Percentiles rank a stretch among this genome's conserved stretches.
These are phyloP conservation scores for Cyberlindnera saturnus DNA, from an alignment of 805 yeast genomes.

Conservation along the genomic window DNA sequence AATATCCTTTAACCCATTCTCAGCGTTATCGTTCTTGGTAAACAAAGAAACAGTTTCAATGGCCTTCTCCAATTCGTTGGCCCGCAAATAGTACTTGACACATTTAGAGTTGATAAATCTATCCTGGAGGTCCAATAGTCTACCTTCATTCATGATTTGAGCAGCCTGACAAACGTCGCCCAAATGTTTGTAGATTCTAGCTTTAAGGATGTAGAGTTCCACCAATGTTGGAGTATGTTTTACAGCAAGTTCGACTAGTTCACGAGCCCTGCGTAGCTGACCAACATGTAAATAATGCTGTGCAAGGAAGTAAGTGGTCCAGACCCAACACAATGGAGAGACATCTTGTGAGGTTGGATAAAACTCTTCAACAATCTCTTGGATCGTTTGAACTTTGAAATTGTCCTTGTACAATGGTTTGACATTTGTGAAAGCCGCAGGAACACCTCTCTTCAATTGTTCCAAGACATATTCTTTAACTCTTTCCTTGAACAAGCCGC, in stretches of 20 bases:
- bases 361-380: constrained; percentile 47
- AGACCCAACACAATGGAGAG: constrained; percentile 36
- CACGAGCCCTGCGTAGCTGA: constrained; percentile 48
- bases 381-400: constrained; percentile 34
- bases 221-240: constrained; percentile 77
- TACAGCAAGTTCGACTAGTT: constrained; percentile 55
- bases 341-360: constrained; percentile 24
- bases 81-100: constrained; percentile 75
- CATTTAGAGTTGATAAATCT: constrained; percentile 86
- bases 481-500: constrained; percentile 42
- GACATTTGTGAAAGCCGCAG: constrained; percentile 81
- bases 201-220: constrained; percentile 76
- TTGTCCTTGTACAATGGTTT: constrained; percentile 64
- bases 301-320: constrained; percentile 75
- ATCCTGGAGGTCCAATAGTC: constrained; percentile 79
- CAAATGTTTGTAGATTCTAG: constrained; percentile 68
- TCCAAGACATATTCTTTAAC: constrained; percentile 49
- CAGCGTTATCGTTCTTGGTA: constrained; percentile 75
- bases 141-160: constrained; percentile 59
- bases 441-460: constrained; percentile 76
- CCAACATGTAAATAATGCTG: constrained; percentile 64
- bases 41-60: constrained; percentile 68
- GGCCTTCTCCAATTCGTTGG: constrained; percentile 69
- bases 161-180: constrained; percentile 63
- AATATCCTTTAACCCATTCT: constrained; percentile 82